Evolutionary conservation across 2,329 filamentous ascomycete species (phyloP).

Genomic region (Lizonia empirigonia): DNA sequence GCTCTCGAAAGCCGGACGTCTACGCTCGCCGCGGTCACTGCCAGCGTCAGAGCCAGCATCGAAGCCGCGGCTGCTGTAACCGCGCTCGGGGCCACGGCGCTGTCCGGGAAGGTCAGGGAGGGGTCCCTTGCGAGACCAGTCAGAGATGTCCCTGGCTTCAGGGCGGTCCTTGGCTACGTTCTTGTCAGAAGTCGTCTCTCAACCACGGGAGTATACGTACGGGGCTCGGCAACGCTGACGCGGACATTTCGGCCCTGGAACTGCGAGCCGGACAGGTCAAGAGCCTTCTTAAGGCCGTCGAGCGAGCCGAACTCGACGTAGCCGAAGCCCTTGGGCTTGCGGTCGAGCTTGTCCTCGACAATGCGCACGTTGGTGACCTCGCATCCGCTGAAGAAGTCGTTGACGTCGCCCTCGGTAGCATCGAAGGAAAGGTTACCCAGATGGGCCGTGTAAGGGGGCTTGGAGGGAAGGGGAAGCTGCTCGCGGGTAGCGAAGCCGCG

Average conservation of each 20-base stretch:
- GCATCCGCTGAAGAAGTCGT: slow-evolving; percentile 83
- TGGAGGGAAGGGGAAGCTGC: slow-evolving; percentile 82
- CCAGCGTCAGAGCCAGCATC: slow-evolving; percentile 58
- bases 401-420: slow-evolving; percentile 80
- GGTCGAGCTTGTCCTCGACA: slow-evolving; percentile 93
- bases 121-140: slow-evolving; percentile 94
- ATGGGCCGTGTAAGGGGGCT: slow-evolving; percentile 94
- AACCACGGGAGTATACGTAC: slow-evolving; percentile 63
- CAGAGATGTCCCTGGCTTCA: slow-evolving; percentile 80
- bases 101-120: slow-evolving; percentile 72
- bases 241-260: slow-evolving; percentile 90
- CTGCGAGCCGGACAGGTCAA: slow-evolving; percentile 78
- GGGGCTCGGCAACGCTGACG: slow-evolving; percentile 95
- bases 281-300: slow-evolving; percentile 89
- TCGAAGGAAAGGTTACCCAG: slow-evolving; percentile 97
- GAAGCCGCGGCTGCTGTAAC: slow-evolving; percentile 53
- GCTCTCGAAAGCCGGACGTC: slow-evolving; percentile 69
- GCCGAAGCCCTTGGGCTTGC: slow-evolving; percentile 95
- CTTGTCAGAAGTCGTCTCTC: slow-evolving; percentile 18
- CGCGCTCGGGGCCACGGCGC: slow-evolving; percentile 59
- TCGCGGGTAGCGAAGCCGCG: slow-evolving; percentile 62
- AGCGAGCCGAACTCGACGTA: slow-evolving; percentile 92
- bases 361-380: slow-evolving; percentile 90
- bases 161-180: slow-evolving; percentile 80
- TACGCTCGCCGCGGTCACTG: slow-evolving; percentile 70